Conservation (phyloP, 2,329 filamentous ascomycete species). For the Fonsecaea multimorphosa region DNA sequence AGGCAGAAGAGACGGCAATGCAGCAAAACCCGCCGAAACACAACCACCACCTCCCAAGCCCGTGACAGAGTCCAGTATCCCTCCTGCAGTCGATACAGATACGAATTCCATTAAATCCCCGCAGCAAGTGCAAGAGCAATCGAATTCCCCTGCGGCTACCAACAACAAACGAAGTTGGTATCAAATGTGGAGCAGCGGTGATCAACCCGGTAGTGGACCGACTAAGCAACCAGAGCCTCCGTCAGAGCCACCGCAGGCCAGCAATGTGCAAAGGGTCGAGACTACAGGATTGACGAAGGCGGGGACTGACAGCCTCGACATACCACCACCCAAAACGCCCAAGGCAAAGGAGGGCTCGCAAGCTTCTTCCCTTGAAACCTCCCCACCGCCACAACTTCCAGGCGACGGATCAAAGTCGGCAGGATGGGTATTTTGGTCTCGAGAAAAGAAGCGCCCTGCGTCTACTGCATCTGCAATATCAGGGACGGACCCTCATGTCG, state of each 20-base stretch:
- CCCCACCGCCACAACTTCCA: constrained; percentile 35
- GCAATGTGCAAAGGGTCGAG: background rate
- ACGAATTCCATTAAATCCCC: constrained; percentile 28
- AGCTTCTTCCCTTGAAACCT: constrained; percentile 34
- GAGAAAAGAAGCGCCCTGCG: constrained; percentile 33
- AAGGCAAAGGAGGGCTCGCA: constrained; percentile 33
- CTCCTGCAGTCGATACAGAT: background rate
- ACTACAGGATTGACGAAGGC: constrained; percentile 24
- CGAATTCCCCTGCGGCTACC: constrained; percentile 18
- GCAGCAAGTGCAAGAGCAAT: constrained; percentile 37
- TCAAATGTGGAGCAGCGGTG: constrained; percentile 51
- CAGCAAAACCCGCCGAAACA: constrained; percentile 11
- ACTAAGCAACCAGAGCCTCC: constrained; percentile 5
- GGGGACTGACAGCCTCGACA: constrained; percentile 26
- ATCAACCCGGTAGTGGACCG: constrained; percentile 9
- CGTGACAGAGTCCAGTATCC: background rate
- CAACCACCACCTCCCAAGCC: background rate
- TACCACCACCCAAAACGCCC: constrained; percentile 32
- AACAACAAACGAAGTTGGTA: constrained; percentile 52
- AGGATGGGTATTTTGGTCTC: constrained; percentile 43
- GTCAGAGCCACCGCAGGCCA: background rate
- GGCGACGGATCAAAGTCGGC: constrained; percentile 35
- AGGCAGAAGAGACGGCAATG: constrained; percentile 33
- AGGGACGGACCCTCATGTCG: constrained; percentile 34
- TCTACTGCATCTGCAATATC: constrained; percentile 19